phyloP scores from a whole-genome alignment of 1,139 yeast species.

The Geotrichum citri-aurantii region DNA sequence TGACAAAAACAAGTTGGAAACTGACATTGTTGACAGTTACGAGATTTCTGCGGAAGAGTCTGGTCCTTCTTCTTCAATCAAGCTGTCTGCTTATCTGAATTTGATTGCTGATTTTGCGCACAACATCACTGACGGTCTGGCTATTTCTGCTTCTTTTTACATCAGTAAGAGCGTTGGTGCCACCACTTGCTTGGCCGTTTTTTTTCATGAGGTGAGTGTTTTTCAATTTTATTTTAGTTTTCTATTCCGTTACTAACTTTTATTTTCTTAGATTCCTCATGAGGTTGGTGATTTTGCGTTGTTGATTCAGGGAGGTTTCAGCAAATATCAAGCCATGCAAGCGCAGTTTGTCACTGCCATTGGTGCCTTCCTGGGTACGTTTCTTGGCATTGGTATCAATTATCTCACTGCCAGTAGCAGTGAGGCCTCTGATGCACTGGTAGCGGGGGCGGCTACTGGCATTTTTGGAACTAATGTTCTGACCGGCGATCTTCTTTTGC shows the following conservation, averaged over 20 bases:
- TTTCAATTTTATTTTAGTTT: not conserved
- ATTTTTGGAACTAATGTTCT: conserved; percentile 47
- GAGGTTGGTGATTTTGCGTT: conserved; percentile 71
- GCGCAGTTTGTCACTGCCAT: conserved; percentile 58
- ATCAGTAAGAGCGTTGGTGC: conserved; percentile 53
- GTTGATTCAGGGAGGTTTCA: conserved; percentile 56
- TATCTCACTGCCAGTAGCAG: conserved; percentile 29
- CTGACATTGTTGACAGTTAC: conserved; percentile 16
- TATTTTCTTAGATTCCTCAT: conserved; percentile 49
- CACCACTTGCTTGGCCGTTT: conserved; percentile 58
- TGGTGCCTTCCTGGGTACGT: conserved; percentile 60
- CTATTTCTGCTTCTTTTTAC: conserved; percentile 61
- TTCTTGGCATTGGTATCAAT: conserved; percentile 51
- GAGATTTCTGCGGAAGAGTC: conserved; percentile 9
- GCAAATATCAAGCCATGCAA: conserved; percentile 54
- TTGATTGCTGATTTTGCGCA: conserved; percentile 62
- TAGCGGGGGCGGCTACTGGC: conserved; percentile 31
- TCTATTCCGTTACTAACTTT: conserved; percentile 3
- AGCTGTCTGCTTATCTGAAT: conserved; percentile 53
- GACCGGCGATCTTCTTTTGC: conserved; percentile 50
- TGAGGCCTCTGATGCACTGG: conserved; percentile 9
- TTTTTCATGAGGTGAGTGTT: conserved; percentile 45
- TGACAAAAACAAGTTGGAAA: conserved; percentile 12
- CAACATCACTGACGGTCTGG: conserved; percentile 65
- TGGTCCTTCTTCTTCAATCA: conserved; percentile 25